Evolutionary conservation across 2,329 filamentous ascomycete species (phyloP).

Genomic region (Metarhizium sp.): DNA sequence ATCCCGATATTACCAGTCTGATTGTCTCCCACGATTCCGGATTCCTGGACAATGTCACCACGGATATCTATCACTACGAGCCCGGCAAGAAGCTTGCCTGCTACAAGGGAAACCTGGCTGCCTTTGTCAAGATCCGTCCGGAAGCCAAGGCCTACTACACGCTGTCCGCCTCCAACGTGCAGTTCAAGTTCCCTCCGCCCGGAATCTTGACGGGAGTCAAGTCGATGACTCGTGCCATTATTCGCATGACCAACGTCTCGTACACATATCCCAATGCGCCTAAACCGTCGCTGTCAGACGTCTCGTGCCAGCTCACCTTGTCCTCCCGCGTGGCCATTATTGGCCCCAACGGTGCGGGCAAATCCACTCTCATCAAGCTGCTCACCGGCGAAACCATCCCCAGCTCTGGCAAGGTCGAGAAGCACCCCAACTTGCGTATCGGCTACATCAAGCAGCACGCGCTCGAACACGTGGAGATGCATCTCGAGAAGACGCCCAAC

Average conservation of each 20-base stretch:
- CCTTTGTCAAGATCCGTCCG: slow-evolving; percentile 80
- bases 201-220: slow-evolving; percentile 94
- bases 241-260: slow-evolving; percentile 85
- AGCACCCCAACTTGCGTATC: slow-evolving; percentile 96
- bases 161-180: slow-evolving; percentile 73
- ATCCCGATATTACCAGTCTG: slow-evolving; percentile 91
- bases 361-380: slow-evolving; percentile 96
- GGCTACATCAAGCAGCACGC: slow-evolving; percentile 99
- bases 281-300: slow-evolving; percentile 81
- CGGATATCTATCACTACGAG: slow-evolving; percentile 98
- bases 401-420: slow-evolving; percentile 79
- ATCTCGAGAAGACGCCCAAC: slow-evolving; percentile 97
- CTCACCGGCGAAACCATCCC: slow-evolving; percentile 88
- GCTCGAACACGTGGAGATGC: slow-evolving; percentile 98
- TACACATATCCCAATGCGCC: slow-evolving; percentile 87
- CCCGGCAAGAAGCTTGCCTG: slow-evolving; percentile 83
- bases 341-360: slow-evolving; percentile 93
- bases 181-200: slow-evolving; percentile 97
- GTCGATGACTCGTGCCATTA: slow-evolving; percentile 85
- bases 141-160: slow-evolving; percentile 99
- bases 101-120: slow-evolving; percentile 74
- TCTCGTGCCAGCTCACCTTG: slow-evolving; percentile 77
- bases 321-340: slow-evolving; percentile 95
- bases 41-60: slow-evolving; percentile 95
- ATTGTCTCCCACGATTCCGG: slow-evolving; percentile 98